These are phyloP conservation scores for Emydomyces testavorans DNA, from an alignment of 2,329 filamentous ascomycete species.

Conservation along the genomic window DNA sequence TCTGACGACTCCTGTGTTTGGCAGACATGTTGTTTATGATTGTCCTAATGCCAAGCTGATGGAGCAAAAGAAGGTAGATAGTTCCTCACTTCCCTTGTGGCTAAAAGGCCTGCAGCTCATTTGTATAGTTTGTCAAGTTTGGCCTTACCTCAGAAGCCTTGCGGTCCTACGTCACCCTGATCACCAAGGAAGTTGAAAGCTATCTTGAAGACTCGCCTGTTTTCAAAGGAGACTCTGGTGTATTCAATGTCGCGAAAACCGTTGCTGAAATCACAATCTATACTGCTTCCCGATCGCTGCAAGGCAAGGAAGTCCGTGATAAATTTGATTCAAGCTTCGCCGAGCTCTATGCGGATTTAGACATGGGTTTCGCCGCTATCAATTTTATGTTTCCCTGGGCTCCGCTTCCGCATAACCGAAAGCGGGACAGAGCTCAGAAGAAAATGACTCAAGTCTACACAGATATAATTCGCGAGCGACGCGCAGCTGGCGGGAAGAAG, in stretches of 20 bases:
- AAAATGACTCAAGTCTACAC: constrained; percentile 74
- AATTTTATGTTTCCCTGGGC: constrained; percentile 88
- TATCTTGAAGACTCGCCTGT: constrained; percentile 57
- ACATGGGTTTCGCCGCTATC: constrained; percentile 79
- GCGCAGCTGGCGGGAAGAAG: constrained; percentile 42
- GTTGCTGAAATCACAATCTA: constrained; percentile 85
- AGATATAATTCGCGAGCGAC: constrained; percentile 65
- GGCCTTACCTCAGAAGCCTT: constrained; percentile 52
- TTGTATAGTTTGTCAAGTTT: constrained; percentile 49
- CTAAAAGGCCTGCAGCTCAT: neutral
- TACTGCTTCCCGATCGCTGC: constrained; percentile 73
- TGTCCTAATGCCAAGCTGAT: constrained; percentile 85
- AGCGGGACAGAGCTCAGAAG: constrained; percentile 64
- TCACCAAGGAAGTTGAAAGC: constrained; percentile 59
- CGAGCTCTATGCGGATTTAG: constrained; percentile 73
- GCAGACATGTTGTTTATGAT: constrained; percentile 78
- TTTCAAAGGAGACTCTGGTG: constrained; percentile 58
- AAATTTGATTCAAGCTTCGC: constrained; percentile 73
- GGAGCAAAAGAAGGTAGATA: constrained; percentile 81
- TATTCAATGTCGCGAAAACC: constrained; percentile 58
- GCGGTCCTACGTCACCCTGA: constrained; percentile 64
- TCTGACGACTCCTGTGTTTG: constrained; percentile 61
- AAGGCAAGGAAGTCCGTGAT: constrained; percentile 70
- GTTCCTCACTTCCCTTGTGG: neutral
- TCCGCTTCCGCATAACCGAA: constrained; percentile 76